Evolutionary conservation across 83 land plant species (phyloP), one percentile per base, ranked within the genome.

Genomic region (Diphasiastrum complanatum): DNA sequence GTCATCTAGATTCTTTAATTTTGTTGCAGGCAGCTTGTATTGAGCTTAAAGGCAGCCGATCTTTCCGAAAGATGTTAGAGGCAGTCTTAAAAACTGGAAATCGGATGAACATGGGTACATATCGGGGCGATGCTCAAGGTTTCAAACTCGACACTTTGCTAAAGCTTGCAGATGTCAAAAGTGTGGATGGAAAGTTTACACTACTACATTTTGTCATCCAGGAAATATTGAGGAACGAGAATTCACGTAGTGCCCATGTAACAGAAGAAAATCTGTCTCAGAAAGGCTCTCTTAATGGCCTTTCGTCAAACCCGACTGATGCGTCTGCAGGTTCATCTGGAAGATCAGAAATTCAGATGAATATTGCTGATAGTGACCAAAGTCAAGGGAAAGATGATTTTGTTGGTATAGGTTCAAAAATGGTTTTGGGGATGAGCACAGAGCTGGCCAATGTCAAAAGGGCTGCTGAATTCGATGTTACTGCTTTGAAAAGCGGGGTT

Each of bases 161-260:
- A 59, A 91, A 86, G 64, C 61, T 91, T 24, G 81, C 68, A 11
- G 97, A 91, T 71, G 70, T 91, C 36, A 91, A 84, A 63, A 86
- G 86, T 45, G 72, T 83, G 2, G 88, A 91, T 73, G 85, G 85
- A 14, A 91, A 91, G 56, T 81, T 86, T 31, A 86, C 89, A 29
- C 61, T 86, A 30, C 81, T 91, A 0, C 93, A 86, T 64, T 91
- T 91, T 76, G 93, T 91, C n/a, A 81, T 86, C 24, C 82, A 76
- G 65, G 79, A 83, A 57, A 83, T 85, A 34, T 67, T 77, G 12
- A 63, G 68, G 40, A 49, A 83, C 26, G 90, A 85, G 70, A 74
- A 69, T 41, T 43, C 73, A 5, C 78, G 85, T 30, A 33, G 18
- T 10, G 84, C 79, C 45, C 68, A 73, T 1, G 69, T 74, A 31